phyloP scores from a whole-genome alignment of 306 rosid genomes.

The Vigna mungo region DNA sequence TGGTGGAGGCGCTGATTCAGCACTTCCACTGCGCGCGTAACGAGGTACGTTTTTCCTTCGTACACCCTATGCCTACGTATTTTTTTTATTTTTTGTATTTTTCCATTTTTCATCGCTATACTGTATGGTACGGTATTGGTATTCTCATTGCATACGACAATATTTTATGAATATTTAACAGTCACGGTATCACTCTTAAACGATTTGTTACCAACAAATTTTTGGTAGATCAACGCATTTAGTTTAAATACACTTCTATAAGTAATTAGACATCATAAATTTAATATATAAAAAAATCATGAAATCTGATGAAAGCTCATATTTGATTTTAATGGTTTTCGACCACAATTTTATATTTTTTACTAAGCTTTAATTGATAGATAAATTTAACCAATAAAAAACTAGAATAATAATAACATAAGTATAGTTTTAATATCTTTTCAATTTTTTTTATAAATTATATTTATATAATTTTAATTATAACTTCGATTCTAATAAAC shows the following conservation, averaged over 20 bases:
- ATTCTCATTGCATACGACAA: not conserved
- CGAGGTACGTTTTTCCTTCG: conserved; percentile 63
- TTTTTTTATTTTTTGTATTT: not conserved
- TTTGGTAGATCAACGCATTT: too few species aligned
- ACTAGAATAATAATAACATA: too few species aligned
- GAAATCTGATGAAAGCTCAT: not conserved
- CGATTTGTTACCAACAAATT: too few species aligned
- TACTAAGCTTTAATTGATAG: too few species aligned
- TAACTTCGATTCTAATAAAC: not conserved
- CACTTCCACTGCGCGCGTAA: conserved; percentile 74
- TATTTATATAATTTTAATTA: not conserved
- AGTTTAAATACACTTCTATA: too few species aligned
- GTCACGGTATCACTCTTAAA: too few species aligned
- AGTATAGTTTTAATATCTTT: not conserved
- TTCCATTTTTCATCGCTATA: not conserved
- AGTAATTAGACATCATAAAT: not conserved
- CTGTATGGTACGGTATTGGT: not conserved
- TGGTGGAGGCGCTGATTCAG: conserved; percentile 69
- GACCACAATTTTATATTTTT: not conserved
- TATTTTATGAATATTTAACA: too few species aligned
- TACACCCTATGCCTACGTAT: conserved; percentile 34
- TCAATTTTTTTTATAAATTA: not conserved
- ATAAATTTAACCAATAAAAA: too few species aligned
- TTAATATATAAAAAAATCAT: too few species aligned
- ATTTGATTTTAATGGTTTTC: too few species aligned